Conservation (phyloP, 2,329 filamentous ascomycete genomes). For the Fusarium sp. region DNA sequence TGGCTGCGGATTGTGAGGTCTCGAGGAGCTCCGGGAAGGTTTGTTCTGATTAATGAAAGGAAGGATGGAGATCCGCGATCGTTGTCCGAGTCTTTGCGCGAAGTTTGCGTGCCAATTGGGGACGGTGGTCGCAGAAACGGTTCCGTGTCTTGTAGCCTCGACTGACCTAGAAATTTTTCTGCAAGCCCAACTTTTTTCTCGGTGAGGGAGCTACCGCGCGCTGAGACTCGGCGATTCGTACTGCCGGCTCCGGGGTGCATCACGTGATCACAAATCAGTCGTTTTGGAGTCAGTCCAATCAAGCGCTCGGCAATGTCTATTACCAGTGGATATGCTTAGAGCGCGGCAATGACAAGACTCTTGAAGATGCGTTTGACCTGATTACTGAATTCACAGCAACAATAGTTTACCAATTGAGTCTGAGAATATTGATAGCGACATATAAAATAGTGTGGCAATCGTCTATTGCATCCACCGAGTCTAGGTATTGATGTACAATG, state of each 20-base stretch:
- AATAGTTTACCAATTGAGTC: background rate
- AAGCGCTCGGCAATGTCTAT: conserved; percentile 37
- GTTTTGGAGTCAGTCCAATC: conserved; percentile 29
- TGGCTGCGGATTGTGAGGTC: conserved; percentile 45
- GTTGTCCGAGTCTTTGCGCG: conserved; percentile 19
- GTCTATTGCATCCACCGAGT: conserved; percentile 53
- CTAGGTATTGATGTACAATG: conserved; percentile 58
- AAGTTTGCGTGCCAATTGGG: conserved; percentile 37
- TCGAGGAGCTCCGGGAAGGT: conserved; percentile 21
- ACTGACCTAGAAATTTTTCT: conserved; percentile 50
- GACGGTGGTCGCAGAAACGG: conserved; percentile 38
- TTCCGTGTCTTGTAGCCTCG: conserved; percentile 42
- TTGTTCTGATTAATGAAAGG: background rate
- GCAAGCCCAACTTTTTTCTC: conserved; percentile 46
- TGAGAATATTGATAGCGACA: conserved; percentile 15
- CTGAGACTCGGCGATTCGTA: conserved; percentile 47
- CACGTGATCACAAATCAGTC: conserved; percentile 27
- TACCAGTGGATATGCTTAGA: conserved; percentile 27
- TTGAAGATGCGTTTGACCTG: conserved; percentile 4
- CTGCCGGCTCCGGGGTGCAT: conserved; percentile 43
- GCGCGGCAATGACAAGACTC: background rate
- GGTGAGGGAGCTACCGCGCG: conserved; percentile 42
- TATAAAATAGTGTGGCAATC: conserved; percentile 43
- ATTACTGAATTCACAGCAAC: conserved; percentile 7
- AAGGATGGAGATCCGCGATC: background rate